Evolutionary conservation across 75 land plant genomes (phyloP).

Genomic region (Pinus taeda): DNA sequence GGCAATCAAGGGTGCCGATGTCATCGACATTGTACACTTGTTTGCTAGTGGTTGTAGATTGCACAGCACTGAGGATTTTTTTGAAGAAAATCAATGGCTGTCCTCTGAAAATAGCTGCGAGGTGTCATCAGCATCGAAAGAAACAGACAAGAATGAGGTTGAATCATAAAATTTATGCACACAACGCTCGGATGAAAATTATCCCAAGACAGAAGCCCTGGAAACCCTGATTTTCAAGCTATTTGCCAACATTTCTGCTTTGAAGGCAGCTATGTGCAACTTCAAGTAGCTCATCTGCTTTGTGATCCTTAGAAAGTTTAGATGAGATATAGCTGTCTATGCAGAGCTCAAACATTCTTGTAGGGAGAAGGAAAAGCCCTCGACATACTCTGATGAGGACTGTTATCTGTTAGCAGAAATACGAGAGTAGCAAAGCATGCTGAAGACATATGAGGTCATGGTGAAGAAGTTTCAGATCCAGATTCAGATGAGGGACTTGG

Average conservation of each 20-base stretch:
- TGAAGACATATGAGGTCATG: slow-evolving; percentile 71
- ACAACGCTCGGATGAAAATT: slow-evolving; percentile 50
- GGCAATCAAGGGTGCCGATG: background rate
- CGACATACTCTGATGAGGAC: slow-evolving; percentile 18
- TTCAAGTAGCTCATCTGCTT: slow-evolving; percentile 79
- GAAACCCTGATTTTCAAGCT: slow-evolving; percentile 56
- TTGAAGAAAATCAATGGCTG: background rate
- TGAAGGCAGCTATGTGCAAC: slow-evolving; percentile 69
- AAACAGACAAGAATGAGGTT: slow-evolving; percentile 17
- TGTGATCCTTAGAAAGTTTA: slow-evolving; percentile 75
- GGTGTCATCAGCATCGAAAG: slow-evolving; percentile 26
- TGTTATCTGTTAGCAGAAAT: slow-evolving; percentile 56
- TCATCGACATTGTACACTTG: slow-evolving; percentile 8
- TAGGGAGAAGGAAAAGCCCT: slow-evolving; percentile 52
- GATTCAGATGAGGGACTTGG: slow-evolving; percentile 55
- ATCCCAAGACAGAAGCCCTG: slow-evolving; percentile 34
- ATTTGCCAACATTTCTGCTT: slow-evolving; percentile 54
- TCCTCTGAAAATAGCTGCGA: background rate
- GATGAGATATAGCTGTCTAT: slow-evolving; percentile 61
- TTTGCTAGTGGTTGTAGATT: slow-evolving; percentile 9
- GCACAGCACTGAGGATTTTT: slow-evolving; percentile 4
- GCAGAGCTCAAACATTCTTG: slow-evolving; percentile 73
- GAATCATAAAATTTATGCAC: slow-evolving; percentile 64
- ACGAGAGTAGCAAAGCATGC: slow-evolving; percentile 61
- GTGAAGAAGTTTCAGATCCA: slow-evolving; percentile 73